A percentile compares a stretch with the other conserved stretches of the same genome.
Evolutionary conservation across 495 filamentous ascomycete species (phyloP).

Genomic region (Aspergillus taichungensis): DNA sequence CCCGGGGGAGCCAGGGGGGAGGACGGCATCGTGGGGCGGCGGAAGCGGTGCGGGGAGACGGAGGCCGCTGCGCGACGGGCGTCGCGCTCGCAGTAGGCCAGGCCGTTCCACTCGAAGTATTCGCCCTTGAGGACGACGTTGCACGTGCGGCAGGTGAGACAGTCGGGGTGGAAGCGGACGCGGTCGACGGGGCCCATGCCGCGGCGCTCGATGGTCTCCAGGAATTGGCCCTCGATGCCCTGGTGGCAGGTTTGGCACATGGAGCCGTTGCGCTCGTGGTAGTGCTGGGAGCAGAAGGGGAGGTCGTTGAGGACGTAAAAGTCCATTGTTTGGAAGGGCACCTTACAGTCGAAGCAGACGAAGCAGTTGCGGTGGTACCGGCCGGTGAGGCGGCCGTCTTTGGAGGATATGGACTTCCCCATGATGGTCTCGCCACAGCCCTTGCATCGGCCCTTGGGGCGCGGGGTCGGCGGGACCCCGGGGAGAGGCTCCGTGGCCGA

Average conservation of each 20-base stretch:
- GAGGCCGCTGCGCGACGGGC: slow-evolving; percentile 53
- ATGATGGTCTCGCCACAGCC: slow-evolving; percentile 70
- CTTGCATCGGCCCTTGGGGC: slow-evolving; percentile 67
- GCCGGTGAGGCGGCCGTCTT: slow-evolving; percentile 86
- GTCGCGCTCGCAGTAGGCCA: slow-evolving; percentile 77
- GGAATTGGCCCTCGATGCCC: slow-evolving; percentile 90
- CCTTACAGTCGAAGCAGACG: slow-evolving; percentile 74
- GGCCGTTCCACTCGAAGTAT: slow-evolving; percentile 60
- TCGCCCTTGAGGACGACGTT: slow-evolving; percentile 50
- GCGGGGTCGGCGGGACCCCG: slow-evolving; percentile 19
- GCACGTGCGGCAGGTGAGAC: slow-evolving; percentile 66
- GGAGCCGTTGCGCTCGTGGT: slow-evolving; percentile 83
- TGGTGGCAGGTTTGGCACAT: slow-evolving; percentile 68
- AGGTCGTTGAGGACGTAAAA: slow-evolving; percentile 86
- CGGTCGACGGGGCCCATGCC: slow-evolving; percentile 39
- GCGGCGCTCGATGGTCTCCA: slow-evolving; percentile 57
- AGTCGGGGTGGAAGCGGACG: slow-evolving; percentile 78
- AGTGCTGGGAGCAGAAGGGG: slow-evolving; percentile 88
- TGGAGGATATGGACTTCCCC: slow-evolving; percentile 88
- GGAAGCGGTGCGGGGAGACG: slow-evolving; percentile 24
- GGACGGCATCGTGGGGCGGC: slow-evolving; percentile 22
- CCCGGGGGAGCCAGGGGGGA: slow-evolving; percentile 18
- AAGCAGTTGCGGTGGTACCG: slow-evolving; percentile 93
- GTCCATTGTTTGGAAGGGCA: slow-evolving; percentile 76
- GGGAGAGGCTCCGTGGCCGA: slow-evolving; percentile 21